A percentile compares a stretch with the other conserved stretches of the same genome.
These are phyloP conservation scores for Apiospora arundinis DNA, from an alignment of 2,329 filamentous ascomycete genomes.

Conservation along the genomic window DNA sequence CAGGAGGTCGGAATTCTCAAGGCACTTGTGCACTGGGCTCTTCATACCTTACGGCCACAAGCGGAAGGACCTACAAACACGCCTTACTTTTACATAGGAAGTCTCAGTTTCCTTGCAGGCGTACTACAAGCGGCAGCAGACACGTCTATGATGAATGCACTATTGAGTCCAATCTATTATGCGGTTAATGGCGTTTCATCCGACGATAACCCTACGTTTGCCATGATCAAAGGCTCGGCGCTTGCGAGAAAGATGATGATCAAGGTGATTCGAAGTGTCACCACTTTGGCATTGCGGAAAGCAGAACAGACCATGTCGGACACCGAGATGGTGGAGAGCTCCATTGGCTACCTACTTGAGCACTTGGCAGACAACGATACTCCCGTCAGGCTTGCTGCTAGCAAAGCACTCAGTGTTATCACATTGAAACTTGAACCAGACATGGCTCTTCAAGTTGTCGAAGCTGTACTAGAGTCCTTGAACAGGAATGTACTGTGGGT, in stretches of 20 bases:
- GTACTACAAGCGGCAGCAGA: constrained; percentile 73
- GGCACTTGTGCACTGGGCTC: constrained; percentile 73
- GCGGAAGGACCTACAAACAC: constrained; percentile 48
- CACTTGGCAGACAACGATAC: constrained; percentile 86
- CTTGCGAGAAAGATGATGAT: constrained; percentile 82
- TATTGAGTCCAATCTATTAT: constrained; percentile 70
- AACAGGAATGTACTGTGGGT: constrained; percentile 63
- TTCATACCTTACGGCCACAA: constrained; percentile 62
- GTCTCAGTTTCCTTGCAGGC: constrained; percentile 80
- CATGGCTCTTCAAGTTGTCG: constrained; percentile 86
- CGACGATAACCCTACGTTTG: constrained; percentile 53
- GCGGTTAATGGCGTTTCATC: constrained; percentile 66
- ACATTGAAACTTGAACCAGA: constrained; percentile 78
- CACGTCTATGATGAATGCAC: constrained; percentile 74
- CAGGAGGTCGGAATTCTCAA: constrained; percentile 74
- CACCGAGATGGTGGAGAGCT: constrained; percentile 73
- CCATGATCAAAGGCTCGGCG: constrained; percentile 71
- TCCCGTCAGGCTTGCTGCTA: constrained; percentile 86
- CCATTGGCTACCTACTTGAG: constrained; percentile 82
- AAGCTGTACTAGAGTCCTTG: constrained; percentile 79
- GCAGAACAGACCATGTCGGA: constrained; percentile 48
- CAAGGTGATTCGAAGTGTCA: constrained; percentile 81
- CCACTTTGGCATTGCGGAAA: constrained; percentile 68
- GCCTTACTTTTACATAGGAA: constrained; percentile 79
- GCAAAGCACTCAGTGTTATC: constrained; percentile 89